Evolutionary conservation across 306 rosid genomes (phyloP).

Genomic region (Datisca glomerata): DNA sequence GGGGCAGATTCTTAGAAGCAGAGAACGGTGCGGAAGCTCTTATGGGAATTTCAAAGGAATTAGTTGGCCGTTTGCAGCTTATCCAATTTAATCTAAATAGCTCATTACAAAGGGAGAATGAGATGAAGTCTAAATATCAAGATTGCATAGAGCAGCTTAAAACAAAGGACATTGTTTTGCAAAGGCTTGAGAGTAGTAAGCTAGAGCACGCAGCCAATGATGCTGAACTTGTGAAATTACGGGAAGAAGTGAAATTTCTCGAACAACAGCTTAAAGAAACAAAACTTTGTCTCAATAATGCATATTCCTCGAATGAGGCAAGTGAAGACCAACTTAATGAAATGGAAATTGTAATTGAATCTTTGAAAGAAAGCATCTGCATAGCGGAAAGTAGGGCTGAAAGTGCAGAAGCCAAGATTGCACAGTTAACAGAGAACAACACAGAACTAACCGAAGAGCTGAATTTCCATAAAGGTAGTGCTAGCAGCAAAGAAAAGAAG

Average conservation of each 20-base stretch:
- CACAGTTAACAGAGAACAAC: slow-evolving; percentile 66
- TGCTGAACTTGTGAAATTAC: slow-evolving; percentile 38
- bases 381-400: slow-evolving; percentile 61
- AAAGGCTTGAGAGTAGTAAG: slow-evolving; percentile 27
- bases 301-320: slow-evolving; percentile 26
- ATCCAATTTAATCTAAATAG: slow-evolving; percentile 51
- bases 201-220: slow-evolving; percentile 28
- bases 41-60: slow-evolving; percentile 69
- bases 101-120: slow-evolving; percentile 49
- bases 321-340: slow-evolving; percentile 48
- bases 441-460: slow-evolving; percentile 86
- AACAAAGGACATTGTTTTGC: slow-evolving; percentile 39
- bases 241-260: slow-evolving; percentile 43
- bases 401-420: slow-evolving; percentile 59
- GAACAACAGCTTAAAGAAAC: slow-evolving; percentile 38
- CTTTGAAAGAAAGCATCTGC: slow-evolving; percentile 47
- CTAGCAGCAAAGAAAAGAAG: slow-evolving; percentile 55
- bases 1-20: slow-evolving; percentile 99
- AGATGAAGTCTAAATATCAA: slow-evolving; percentile 35
- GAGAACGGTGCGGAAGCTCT: slow-evolving; percentile 69
- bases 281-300: slow-evolving; percentile 28
- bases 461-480: slow-evolving; percentile 66
- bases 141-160: slow-evolving; percentile 33
- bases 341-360: slow-evolving; percentile 39
- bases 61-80: slow-evolving; percentile 56